Evolutionary conservation across 495 filamentous ascomycete genomes (phyloP).

Genomic region (Penicillium parvum): DNA sequence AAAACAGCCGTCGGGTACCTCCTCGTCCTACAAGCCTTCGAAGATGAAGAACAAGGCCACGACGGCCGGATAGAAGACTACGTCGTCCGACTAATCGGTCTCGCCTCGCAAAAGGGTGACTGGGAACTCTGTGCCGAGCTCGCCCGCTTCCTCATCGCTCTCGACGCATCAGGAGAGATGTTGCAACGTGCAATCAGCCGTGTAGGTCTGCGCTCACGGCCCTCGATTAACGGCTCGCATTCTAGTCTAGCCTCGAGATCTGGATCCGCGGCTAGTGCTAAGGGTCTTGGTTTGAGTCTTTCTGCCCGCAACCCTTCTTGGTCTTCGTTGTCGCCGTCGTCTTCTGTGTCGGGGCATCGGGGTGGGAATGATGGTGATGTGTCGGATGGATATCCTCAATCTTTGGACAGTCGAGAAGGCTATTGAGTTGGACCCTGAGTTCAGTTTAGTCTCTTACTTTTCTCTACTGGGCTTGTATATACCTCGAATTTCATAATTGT

Average conservation of each 20-base stretch:
- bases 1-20: slow-evolving; percentile 97
- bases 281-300: slow-evolving; percentile 39
- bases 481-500: not conserved
- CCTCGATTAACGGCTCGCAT: slow-evolving; percentile 20
- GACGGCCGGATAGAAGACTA: slow-evolving; percentile 60
- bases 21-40: slow-evolving; percentile 90
- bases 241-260: slow-evolving; percentile 19
- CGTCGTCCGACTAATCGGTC: slow-evolving; percentile 74
- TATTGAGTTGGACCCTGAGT: slow-evolving; percentile 1
- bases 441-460: not conserved
- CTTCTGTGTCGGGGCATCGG: slow-evolving; percentile 25
- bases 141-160: slow-evolving; percentile 84
- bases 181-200: slow-evolving; percentile 72
- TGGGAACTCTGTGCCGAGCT: slow-evolving; percentile 98
- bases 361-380: slow-evolving; percentile 20
- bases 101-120: slow-evolving; percentile 78
- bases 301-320: slow-evolving; percentile 34
- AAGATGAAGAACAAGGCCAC: slow-evolving; percentile 66
- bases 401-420: slow-evolving; percentile 15
- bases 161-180: slow-evolving; percentile 82
- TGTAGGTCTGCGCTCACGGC: slow-evolving; percentile 44
- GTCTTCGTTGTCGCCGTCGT: slow-evolving; percentile 34
- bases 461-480: not conserved
- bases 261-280: slow-evolving; percentile 28
- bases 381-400: slow-evolving; percentile 17